Base-by-base conservation (phyloP, 2,329 filamentous ascomycete species). In the Cryphonectria radicalis region DNA sequence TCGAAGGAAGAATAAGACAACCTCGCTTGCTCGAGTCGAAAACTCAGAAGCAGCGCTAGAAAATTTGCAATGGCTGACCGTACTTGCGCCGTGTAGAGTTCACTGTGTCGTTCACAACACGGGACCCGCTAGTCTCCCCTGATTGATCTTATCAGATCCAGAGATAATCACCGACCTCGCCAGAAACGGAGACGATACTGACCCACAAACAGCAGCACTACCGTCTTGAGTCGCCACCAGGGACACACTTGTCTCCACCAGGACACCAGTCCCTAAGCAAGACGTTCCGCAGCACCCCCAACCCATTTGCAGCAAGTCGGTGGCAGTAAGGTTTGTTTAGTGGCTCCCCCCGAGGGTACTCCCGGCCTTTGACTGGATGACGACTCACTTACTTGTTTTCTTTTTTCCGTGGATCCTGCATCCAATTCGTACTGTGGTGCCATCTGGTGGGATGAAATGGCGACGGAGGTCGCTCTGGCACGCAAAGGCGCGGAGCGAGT, bases 141-240 rank as follows among this genome's bases (percentile, higher is more conserved):
- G 73, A 72, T 79, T 74, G 78, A 86, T 86, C 84, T 86, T 85
- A 86, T 86, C 84, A 80, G 84, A 86, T 86, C 83, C 80, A 75
- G 80, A 83, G 84, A 87, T 87, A 84, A 85, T 75, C 72, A 76
- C 83, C 83, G 82, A 84, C 81, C 80, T 82, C 81, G 82, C 78
- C 74, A 42, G 57, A 73, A 73, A 72, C 72, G 72, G 70, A 72
- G 70, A 65, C 67, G 64, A 66, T 66, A 72, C 72, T 67, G 70
- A 55, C 53, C 70, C 73, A 69, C 63, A 60, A 63, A 67, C 28
- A 69, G 70, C 53, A 71, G 69, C 66, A 73, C 70, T 69, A 71
- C 72, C 65, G 67, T 74, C 46, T 71, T 28, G 55, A 62, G 67
- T 65, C 53, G 65, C 67, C 70, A 72, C 67, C 35, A 65, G 53